Evolutionary conservation across 495 filamentous ascomycete genomes (phyloP).

Genomic region (Copromyces sp.): DNA sequence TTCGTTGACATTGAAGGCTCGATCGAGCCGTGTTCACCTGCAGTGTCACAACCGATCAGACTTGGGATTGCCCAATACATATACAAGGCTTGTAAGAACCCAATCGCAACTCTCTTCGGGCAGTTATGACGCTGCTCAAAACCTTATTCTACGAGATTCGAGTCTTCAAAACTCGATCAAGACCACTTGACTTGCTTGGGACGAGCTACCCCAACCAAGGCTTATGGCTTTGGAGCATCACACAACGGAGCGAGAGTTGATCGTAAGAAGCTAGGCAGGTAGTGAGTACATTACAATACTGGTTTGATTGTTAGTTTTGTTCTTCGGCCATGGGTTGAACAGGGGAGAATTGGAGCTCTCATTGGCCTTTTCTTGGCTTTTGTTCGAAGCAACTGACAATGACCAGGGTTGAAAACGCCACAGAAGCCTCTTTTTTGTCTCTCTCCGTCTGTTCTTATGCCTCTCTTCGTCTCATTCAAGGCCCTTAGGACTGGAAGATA

Average conservation of each 20-base stretch:
- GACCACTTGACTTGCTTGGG: neutral
- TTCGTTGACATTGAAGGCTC: neutral
- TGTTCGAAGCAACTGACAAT: too few species aligned
- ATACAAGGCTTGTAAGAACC: neutral
- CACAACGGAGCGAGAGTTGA: neutral
- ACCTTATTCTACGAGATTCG: neutral
- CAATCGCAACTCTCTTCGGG: neutral
- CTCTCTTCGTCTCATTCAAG: too few species aligned
- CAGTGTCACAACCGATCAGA: neutral
- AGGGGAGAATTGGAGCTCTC: too few species aligned
- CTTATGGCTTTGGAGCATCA: neutral
- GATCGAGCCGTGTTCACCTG: neutral
- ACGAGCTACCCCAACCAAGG: neutral
- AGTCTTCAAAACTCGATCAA: neutral
- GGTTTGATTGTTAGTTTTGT: too few species aligned
- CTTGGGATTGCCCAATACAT: neutral
- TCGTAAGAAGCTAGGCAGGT: neutral
- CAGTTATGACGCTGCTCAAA: neutral
- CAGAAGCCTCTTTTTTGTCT: too few species aligned
- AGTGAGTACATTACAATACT: neutral
- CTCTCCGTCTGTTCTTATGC: too few species aligned
- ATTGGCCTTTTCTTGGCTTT: too few species aligned
- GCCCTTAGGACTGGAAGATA: too few species aligned
- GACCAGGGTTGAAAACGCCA: too few species aligned
- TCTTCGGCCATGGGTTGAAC: too few species aligned